phyloP scores from a whole-genome alignment of 73 alveolate genomes.

The Tetrahymena borealis region DNA sequence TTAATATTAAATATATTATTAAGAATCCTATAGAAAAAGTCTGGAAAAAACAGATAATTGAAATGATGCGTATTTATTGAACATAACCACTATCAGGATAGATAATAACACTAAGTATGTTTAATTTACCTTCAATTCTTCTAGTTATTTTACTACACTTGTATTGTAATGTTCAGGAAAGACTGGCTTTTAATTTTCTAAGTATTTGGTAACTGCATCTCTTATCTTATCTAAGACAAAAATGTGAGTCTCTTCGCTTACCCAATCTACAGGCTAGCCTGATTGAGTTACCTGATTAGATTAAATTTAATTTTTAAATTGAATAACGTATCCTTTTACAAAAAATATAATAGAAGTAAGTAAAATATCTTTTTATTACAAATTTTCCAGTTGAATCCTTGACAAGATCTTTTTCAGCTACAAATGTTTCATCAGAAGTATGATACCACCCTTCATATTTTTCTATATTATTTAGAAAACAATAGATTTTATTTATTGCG shows the following conservation, averaged over 20 bases:
- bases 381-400: background rate
- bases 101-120: background rate
- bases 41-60: background rate
- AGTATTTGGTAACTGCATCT: background rate
- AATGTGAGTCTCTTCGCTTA: background rate
- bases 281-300: background rate
- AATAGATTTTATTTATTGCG: background rate
- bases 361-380: background rate
- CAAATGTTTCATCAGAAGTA: constrained; percentile 50
- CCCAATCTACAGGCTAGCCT: background rate
- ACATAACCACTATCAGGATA: background rate
- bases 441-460: constrained; percentile 56
- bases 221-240: background rate
- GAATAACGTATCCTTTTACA: background rate
- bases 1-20: too few relatives aligned
- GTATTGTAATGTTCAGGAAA: constrained; percentile 30
- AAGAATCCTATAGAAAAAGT: background rate
- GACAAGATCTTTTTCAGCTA: constrained; percentile 41
- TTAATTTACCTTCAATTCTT: background rate
- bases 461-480: background rate
- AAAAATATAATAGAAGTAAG: background rate
- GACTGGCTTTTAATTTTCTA: constrained; percentile 14
- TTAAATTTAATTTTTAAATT: background rate
- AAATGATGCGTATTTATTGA: background rate
- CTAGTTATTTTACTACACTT: constrained; percentile 36